Evolutionary conservation across 225 moss, liverwort and hornwort genomes (phyloP).

Genomic region (Antitrichia curtipendula): DNA sequence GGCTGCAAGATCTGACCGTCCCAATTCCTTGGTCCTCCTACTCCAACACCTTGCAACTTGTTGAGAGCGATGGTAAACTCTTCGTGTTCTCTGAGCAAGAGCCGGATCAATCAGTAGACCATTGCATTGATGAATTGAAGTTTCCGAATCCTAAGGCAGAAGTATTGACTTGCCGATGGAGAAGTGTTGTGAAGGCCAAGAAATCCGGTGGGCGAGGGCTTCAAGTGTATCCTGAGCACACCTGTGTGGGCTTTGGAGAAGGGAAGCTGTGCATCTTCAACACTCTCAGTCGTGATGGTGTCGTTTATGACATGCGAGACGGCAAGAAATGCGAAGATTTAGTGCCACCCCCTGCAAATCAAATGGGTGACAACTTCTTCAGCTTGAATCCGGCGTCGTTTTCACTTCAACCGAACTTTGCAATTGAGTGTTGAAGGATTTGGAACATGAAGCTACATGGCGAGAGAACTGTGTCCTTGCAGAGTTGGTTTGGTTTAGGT

Average conservation of each 20-base stretch:
- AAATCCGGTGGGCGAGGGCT: constrained; percentile 1
- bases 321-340: background rate
- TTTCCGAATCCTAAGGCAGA: background rate
- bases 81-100: constrained; percentile 22
- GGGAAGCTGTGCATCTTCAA: constrained; percentile 20
- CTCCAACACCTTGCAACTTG: background rate
- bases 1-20: background rate
- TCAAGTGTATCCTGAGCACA: constrained; percentile 5
- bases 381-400: background rate
- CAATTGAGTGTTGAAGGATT: background rate
- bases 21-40: background rate
- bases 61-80: background rate
- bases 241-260: background rate
- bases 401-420: background rate
- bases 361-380: background rate
- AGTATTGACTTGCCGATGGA: background rate
- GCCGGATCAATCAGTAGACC: background rate
- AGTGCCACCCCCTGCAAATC: background rate
- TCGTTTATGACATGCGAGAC: background rate
- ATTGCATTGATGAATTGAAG: background rate
- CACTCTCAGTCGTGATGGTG: background rate
- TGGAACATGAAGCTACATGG: background rate
- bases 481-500: background rate
- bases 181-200: background rate
- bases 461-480: too few species aligned